Evolutionary conservation across 306 rosid species (phyloP), one percentile per base, ranked within the genome.

Genomic region (Prunus padus): DNA sequence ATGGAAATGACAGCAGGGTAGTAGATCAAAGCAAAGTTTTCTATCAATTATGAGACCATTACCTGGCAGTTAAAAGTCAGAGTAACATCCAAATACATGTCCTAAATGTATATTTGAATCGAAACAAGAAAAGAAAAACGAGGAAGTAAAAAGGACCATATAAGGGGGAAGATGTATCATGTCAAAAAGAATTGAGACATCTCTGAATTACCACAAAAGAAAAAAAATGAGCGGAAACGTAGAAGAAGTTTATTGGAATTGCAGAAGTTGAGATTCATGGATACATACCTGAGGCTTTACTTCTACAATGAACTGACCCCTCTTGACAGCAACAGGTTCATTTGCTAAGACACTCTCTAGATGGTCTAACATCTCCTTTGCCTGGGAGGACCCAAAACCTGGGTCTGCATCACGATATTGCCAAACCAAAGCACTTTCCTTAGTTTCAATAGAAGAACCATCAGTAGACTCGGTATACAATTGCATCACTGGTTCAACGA

Each of bases 351-450:
- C 97, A 76, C 95, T 86, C 78, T 91, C 97, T 15, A 89, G 86
- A 86, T 91, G 97, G 87, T 89, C 95, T 44, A 89, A 76, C 95
- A 91, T 84, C 82, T 91, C 97, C 84, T 89, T 87, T 64, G 97
- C 95, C 77, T 91, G 97, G 80, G 91, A 57, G 73, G 97, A 91
- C 73, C 97, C 97, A 25, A 91, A 91, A 47, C 85, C 88, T 31
- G 83, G 80, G 82, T 89, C 95, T 25, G 97, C 95, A 75, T 91
- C 91, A 65, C 91, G 77, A 67, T 91, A 89, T 74, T 89, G 90
- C 97, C 97, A 91, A 59, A 91, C 97, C 75, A 91, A 77, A 76
- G 97, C 88, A 82, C 95, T 91, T 81, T 91, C 95, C 76, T 91
- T 91, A 23, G 63, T 83, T 77, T 91, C 97, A 67, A 91, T 89